Evolutionary conservation across 352 stramenopile species (phyloP).

Genomic region (Phytophthora palmivora): DNA sequence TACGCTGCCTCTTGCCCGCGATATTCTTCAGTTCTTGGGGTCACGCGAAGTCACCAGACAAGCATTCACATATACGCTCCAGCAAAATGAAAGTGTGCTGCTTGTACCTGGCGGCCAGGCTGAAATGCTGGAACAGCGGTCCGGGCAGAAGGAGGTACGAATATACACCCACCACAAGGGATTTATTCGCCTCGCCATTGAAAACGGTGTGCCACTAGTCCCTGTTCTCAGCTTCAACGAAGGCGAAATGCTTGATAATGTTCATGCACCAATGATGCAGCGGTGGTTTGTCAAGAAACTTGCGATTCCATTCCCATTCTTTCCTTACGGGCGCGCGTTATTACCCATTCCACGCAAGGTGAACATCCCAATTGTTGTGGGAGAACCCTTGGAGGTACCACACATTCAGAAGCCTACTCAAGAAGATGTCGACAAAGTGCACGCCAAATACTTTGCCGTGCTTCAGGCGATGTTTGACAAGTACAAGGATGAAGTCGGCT

Average conservation of each 20-base stretch:
- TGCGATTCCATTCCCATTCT: conserved; percentile 75
- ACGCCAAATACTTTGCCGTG: conserved; percentile 55
- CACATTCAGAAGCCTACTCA: conserved; percentile 44
- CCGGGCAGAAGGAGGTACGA: conserved; percentile 55
- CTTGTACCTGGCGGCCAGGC: conserved; percentile 77
- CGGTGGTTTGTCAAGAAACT: conserved; percentile 74
- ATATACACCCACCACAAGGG: conserved; percentile 76
- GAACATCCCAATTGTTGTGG: conserved; percentile 63
- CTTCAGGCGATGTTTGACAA: conserved; percentile 60
- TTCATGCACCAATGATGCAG: conserved; percentile 66
- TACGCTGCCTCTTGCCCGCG: conserved; percentile 65
- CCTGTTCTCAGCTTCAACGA: conserved; percentile 82
- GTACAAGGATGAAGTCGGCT: conserved; percentile 74
- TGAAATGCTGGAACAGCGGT: conserved; percentile 78
- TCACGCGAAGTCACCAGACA: conserved; percentile 69
- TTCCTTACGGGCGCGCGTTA: conserved; percentile 63
- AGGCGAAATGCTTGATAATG: conserved; percentile 75
- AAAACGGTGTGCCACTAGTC: conserved; percentile 69
- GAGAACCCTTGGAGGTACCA: conserved; percentile 54
- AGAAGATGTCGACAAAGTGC: conserved; percentile 59
- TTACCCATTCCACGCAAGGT: conserved; percentile 68
- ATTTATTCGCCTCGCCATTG: conserved; percentile 77
- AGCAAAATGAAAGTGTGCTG: conserved; percentile 62
- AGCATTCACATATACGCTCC: conserved; percentile 53
- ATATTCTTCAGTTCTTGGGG: conserved; percentile 73